phyloP scores from a whole-genome alignment of 2,329 filamentous ascomycete species.

The Arthrobotrys entomopaga region DNA sequence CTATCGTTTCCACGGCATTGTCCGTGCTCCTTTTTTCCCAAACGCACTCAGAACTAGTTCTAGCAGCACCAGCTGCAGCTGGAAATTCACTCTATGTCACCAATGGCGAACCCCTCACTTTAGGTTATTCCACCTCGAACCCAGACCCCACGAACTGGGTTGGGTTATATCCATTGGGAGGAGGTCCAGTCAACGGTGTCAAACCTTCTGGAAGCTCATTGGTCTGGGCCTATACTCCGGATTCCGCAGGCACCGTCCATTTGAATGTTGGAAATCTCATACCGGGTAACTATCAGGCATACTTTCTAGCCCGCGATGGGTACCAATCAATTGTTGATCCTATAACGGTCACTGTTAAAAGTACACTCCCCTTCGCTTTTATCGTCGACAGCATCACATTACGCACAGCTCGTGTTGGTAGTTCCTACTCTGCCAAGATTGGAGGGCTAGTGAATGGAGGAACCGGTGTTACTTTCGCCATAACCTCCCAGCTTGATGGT shows the following conservation, averaged over 20 bases:
- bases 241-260: conserved; percentile 58
- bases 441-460: conserved; percentile 60
- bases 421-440: conserved; percentile 60
- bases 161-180: conserved; percentile 61
- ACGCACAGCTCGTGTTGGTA: conserved; percentile 62
- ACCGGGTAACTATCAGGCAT: conserved; percentile 61
- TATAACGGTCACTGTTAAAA: conserved; percentile 61
- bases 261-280: conserved; percentile 58
- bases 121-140: conserved; percentile 61
- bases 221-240: conserved; percentile 61
- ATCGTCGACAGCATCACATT: conserved; percentile 60
- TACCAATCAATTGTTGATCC: conserved; percentile 59
- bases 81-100: conserved; percentile 1
- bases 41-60: background rate
- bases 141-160: conserved; percentile 62
- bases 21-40: conserved; percentile 7
- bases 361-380: conserved; percentile 58
- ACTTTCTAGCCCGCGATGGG: conserved; percentile 61
- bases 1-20: conserved; percentile 13
- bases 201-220: conserved; percentile 59
- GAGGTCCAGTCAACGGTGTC: conserved; percentile 61
- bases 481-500: conserved; percentile 45
- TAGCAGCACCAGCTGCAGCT: conserved; percentile 5
- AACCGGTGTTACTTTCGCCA: conserved; percentile 58
- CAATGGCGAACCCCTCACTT: conserved; percentile 58